Base-by-base conservation (phyloP, 495 filamentous ascomycete genomes). In the Penicillium desertorum region DNA sequence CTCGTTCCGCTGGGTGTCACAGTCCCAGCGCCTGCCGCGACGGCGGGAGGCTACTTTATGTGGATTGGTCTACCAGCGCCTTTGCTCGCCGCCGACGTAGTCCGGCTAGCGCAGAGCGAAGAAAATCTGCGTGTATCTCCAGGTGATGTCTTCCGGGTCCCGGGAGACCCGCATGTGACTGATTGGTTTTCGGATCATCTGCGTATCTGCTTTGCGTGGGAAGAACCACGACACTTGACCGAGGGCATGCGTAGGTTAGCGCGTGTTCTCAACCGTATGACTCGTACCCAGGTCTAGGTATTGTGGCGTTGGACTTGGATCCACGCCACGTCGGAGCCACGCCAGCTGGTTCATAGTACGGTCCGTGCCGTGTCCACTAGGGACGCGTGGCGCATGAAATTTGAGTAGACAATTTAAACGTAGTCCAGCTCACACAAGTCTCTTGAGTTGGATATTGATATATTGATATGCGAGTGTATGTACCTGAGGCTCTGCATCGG, bases 191-290 rank as follows among this genome's bases (percentile, higher is more conserved):
- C 71, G 25, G 58, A 76, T 32, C 68, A 75, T 36, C 54, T 94
- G 16, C 78, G 90, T 44, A 62, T 95, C 8, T 90, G 87, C 58
- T 91, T 90, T 69, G 79, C 88, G 10, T 93, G 86, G 86, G 89
- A 87, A 72, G 81, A 86, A 19, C 84, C 84, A 65, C 77, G 77
- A n/a, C 71, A 79, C 49, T 59, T 95, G n/a, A 76, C 63, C 2
- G 88, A 92, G 64, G 90, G 88, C 0, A 79, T 94, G 10, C 65
- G 68, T 68, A 79, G 88, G 58, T 67, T 94, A 39, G 87, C 56
- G 22, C 59, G 64, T 29, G 69, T 75, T 23, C 62, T 76, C 42
- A 27, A 59, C 1, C 60, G 56, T 42, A 37, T 58, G 29, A 17
- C 23, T 11, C 4, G 45, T 55, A 39, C 34, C 7, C 23, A 45